Base-by-base conservation (phyloP, 352 stramenopile species). In the Phytophthora sp. region DNA sequence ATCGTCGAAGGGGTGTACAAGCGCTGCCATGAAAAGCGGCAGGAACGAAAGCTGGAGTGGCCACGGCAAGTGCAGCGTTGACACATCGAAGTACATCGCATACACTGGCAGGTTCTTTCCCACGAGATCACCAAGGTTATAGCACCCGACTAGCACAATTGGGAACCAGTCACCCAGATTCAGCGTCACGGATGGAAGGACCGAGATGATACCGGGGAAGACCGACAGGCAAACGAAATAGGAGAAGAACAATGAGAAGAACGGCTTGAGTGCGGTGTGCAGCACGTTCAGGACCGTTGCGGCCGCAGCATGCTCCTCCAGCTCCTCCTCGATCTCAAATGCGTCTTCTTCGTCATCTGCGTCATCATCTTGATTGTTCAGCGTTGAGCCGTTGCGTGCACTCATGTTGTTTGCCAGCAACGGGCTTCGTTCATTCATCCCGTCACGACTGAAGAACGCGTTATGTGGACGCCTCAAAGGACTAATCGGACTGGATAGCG, bases 31-130 rank as follows among this genome's bases (percentile, higher is more conserved):
- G 55, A 94, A 92, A 41, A 94, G 79, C 18, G 82, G 82, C 6
- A 94, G 55, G 63, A 91, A 92, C 8, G 74, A 66, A 7, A 80
- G 54, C 50, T 94, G 83, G 20, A 92, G 57, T 21, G 73, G 54
- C 77, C 85, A 89, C 31, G 82, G 77, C 26, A 79, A 72, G 44
- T 94, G 84, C 27, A 94, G 67, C 42, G 77, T 91, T 24, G 70
- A 66, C 26, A 89, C 55, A 35, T 88, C 79, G 37, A 94, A 82
- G 54, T 89, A 86, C 74, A 91, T 87, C 42, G 72, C 55, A 57
- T 88, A 85, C 46, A 91, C 57, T 4, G 84, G 83, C 26, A 92
- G 51, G 55, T 82, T 92, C 67, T 94, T 94, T n/a, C 85, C 85
- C 2, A 94, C 46, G 20, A 92, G 72, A 50, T 94, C 85, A 27